phyloP scores from a whole-genome alignment of 495 filamentous ascomycete species.

The Chaetomium cochliodes region DNA sequence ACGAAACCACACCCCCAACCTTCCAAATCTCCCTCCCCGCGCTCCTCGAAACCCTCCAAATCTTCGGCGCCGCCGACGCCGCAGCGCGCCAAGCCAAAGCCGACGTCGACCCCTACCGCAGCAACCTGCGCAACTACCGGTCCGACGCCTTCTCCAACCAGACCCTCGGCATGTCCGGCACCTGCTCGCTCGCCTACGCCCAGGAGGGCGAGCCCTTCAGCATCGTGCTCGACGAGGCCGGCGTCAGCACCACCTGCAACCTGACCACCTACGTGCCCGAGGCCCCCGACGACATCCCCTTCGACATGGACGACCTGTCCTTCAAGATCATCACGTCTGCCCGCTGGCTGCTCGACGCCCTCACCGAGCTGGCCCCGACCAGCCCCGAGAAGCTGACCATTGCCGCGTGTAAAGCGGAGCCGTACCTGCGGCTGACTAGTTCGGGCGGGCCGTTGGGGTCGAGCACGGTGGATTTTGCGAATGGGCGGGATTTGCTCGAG shows the following conservation, averaged over 20 bases:
- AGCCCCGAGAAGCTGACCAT: slow-evolving; percentile 61
- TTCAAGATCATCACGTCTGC: slow-evolving; percentile 95
- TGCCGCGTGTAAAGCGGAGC: slow-evolving; percentile 59
- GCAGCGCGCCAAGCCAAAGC: slow-evolving; percentile 53
- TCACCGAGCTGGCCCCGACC: slow-evolving; percentile 76
- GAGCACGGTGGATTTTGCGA: slow-evolving; percentile 79
- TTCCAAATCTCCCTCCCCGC: slow-evolving; percentile 87
- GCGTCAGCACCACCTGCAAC: slow-evolving; percentile 88
- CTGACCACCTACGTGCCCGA: slow-evolving; percentile 84
- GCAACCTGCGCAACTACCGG: slow-evolving; percentile 55
- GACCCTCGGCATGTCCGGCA: slow-evolving; percentile 70
- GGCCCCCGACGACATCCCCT: slow-evolving; percentile 70
- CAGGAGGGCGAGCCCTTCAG: slow-evolving; percentile 70
- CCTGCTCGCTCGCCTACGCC: slow-evolving; percentile 77
- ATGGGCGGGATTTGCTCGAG: slow-evolving; percentile 69
- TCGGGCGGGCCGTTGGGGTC: slow-evolving; percentile 69
- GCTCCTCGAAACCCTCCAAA: slow-evolving; percentile 90
- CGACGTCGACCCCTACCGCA: slow-evolving; percentile 51
- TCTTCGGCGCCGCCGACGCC: slow-evolving; percentile 77
- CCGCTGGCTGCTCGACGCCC: slow-evolving; percentile 77
- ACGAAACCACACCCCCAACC: slow-evolving; percentile 42
- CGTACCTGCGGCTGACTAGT: slow-evolving; percentile 72
- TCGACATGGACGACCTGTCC: slow-evolving; percentile 71
- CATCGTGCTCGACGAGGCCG: slow-evolving; percentile 76
- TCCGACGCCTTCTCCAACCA: slow-evolving; percentile 73